Conservation (phyloP, 2,329 filamentous ascomycete species). For the Anisogramma anomala region DNA sequence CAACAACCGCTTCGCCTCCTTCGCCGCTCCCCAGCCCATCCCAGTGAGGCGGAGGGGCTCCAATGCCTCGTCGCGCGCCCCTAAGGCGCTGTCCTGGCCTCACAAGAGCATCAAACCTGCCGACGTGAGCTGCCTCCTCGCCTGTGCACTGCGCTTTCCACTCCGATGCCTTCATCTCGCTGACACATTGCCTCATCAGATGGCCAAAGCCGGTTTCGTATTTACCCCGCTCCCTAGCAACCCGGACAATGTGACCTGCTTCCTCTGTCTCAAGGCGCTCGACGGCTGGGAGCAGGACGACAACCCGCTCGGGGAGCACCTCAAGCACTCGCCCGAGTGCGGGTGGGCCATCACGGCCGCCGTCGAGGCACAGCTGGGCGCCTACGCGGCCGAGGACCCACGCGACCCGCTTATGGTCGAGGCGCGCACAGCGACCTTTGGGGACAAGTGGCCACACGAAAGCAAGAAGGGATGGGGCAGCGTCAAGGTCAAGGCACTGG, state of each 20-base stretch:
- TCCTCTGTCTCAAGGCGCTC: constrained; percentile 70
- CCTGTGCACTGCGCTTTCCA: background rate
- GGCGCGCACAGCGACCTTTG: constrained; percentile 75
- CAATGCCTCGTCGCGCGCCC: constrained; percentile 38
- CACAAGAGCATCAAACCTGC: constrained; percentile 49
- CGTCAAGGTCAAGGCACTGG: constrained; percentile 72
- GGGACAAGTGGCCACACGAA: constrained; percentile 80
- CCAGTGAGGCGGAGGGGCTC: constrained; percentile 59
- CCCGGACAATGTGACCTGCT: constrained; percentile 83
- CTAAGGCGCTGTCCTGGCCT: constrained; percentile 62
- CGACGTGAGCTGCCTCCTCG: constrained; percentile 38
- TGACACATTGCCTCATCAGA: constrained; percentile 34
- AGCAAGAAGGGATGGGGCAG: constrained; percentile 78
- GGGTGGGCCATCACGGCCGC: constrained; percentile 71
- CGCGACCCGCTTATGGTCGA: constrained; percentile 57
- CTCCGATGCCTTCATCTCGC: constrained; percentile 11
- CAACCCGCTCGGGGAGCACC: constrained; percentile 70
- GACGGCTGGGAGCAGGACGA: constrained; percentile 90
- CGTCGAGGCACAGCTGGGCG: constrained; percentile 49
- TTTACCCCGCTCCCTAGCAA: constrained; percentile 65
- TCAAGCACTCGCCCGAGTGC: constrained; percentile 71
- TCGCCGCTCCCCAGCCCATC: constrained; percentile 51
- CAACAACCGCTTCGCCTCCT: constrained; percentile 70
- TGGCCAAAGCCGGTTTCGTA: constrained; percentile 85
- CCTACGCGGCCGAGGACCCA: constrained; percentile 62